Conservation (phyloP, 495 filamentous ascomycete species). For the Penicillium angulare region DNA sequence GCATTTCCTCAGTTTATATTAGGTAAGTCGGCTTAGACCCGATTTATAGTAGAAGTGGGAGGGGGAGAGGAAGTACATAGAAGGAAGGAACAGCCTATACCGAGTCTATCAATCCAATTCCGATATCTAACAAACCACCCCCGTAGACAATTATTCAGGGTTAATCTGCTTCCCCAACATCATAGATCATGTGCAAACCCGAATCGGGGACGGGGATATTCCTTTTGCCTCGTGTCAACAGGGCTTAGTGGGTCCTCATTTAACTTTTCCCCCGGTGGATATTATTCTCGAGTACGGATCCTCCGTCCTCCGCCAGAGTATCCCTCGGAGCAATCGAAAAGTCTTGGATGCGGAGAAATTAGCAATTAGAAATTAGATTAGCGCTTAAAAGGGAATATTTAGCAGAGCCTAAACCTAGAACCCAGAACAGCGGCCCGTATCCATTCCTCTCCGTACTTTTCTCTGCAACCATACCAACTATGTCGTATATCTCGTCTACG, state of each 20-base stretch:
- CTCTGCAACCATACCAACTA: conserved; percentile 1
- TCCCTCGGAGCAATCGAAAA: background rate
- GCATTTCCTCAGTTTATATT: conserved; percentile 26
- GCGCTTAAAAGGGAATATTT: conserved; percentile 13
- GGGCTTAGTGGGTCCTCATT: conserved; percentile 5
- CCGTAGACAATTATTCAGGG: too few species aligned
- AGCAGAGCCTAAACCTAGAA: background rate
- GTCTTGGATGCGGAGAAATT: conserved; percentile 9
- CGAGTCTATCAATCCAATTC: too few species aligned
- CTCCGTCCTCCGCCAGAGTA: too few species aligned
- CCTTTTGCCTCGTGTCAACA: conserved; percentile 1
- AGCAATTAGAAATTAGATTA: background rate
- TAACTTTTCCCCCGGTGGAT: conserved; percentile 19
- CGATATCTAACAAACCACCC: too few species aligned
- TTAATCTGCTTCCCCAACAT: too few species aligned
- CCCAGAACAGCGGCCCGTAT: background rate
- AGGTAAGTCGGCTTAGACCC: conserved; percentile 24
- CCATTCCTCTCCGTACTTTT: background rate
- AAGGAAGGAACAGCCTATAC: background rate
- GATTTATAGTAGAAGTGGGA: background rate
- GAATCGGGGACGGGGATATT: background rate
- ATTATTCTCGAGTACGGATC: conserved; percentile 4
- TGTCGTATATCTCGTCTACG: too few species aligned
- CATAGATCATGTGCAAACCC: background rate
- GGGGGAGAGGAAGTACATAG: background rate